These are phyloP conservation scores for Fusarium pseudoanthophilum DNA, from an alignment of 2,329 filamentous ascomycete genomes.

Conservation along the genomic window DNA sequence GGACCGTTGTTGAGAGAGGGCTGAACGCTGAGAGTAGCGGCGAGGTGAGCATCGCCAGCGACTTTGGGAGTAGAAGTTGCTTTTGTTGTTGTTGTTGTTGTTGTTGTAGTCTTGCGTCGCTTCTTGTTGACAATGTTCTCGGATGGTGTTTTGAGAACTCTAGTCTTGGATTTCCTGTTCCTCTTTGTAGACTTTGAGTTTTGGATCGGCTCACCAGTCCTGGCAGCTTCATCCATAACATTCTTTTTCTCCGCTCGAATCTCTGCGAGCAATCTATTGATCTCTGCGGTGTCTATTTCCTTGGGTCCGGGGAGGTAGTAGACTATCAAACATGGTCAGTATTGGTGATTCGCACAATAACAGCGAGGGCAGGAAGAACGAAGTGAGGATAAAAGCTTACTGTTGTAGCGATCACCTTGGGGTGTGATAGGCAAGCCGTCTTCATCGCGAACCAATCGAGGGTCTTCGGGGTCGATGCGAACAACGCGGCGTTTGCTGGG, in stretches of 20 bases:
- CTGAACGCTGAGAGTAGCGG: background rate
- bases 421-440: background rate
- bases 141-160: background rate
- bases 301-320: background rate
- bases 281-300: background rate
- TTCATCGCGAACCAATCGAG: background rate
- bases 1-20: background rate
- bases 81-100: background rate
- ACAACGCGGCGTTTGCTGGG: conserved; percentile 10
- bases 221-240: background rate
- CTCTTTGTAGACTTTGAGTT: background rate
- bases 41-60: background rate
- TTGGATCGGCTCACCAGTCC: background rate
- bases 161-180: background rate
- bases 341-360: background rate
- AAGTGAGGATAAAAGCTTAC: background rate
- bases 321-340: background rate
- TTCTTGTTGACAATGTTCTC: conserved; percentile 6
- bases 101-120: background rate
- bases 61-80: background rate
- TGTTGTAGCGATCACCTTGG: background rate
- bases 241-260: background rate
- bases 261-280: background rate
- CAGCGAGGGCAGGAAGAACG: background rate
- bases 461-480: background rate